Percentiles rank a stretch among this genome's conserved stretches.
These are phyloP conservation scores for Schwanniomyces occidentalis DNA, from an alignment of 805 yeast genomes.

Conservation along the genomic window DNA sequence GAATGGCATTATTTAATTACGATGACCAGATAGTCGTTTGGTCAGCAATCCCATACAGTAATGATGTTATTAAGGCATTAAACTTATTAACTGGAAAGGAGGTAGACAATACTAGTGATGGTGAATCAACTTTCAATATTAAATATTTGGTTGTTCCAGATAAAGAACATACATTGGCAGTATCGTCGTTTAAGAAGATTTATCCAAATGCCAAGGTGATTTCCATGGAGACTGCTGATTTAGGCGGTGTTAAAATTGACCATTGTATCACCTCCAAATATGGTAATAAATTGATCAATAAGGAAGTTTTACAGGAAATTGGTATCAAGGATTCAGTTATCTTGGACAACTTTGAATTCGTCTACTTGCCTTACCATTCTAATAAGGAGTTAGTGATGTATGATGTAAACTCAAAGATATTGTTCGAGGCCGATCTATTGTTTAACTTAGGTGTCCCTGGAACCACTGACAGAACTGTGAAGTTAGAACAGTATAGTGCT, in stretches of 20 bases:
- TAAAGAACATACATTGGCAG: conserved; percentile 64
- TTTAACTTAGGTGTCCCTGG: conserved; percentile 55
- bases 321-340: conserved; percentile 41
- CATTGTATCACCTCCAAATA: conserved; percentile 32
- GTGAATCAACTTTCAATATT: conserved; percentile 35
- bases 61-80: conserved; percentile 42
- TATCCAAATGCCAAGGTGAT: conserved; percentile 54
- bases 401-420: conserved; percentile 46
- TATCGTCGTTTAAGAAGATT: conserved; percentile 48
- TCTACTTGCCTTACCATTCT: conserved; percentile 55
- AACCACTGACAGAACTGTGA: conserved; percentile 15
- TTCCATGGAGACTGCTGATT: conserved; percentile 47
- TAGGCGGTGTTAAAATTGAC: conserved; percentile 41
- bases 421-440: conserved; percentile 61
- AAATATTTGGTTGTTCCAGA: conserved; percentile 62
- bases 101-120: too few species aligned
- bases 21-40: conserved; percentile 44
- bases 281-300: conserved; percentile 35
- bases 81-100: conserved; percentile 30
- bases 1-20: conserved; percentile 41
- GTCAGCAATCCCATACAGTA: conserved; percentile 59
- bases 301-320: conserved; percentile 21
- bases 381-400: conserved; percentile 59
- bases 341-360: conserved; percentile 48
- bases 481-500: conserved; percentile 44